Evolutionary conservation across 805 yeast species (phyloP), one percentile per base, ranked within the genome.

Genomic region (Tetrapisispora iriomotensis): DNA sequence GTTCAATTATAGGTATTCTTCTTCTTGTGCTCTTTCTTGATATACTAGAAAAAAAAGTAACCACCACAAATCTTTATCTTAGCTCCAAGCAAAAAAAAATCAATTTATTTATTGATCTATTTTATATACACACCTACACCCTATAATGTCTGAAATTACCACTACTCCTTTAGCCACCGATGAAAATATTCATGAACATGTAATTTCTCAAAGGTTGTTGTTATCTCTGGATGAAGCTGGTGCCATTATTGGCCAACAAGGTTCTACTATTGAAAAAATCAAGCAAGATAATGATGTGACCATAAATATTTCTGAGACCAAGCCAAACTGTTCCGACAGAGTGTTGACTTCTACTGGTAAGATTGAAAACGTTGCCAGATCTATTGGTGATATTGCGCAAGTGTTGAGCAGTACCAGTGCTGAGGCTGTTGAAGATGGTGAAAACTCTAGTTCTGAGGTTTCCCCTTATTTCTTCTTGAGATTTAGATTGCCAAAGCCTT

Each of bases 211-310:
- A 45, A 56, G 69, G 45, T 72, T 85, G 1, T 68, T 87, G 22
- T 82, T 87, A 15, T 77, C 92, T 2, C 74, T 87, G 40, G 82
- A 80, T 54, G 96, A 87, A 60, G 88, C 94, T 10, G 95, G 95
- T 14, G 82, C 86, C 45, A 75, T 87, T 45, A 87, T 87, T 50
- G 96, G 96, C 39, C 82, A 82, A 48, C 81, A 75, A 47, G 96
- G 96, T 34, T 68, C 71, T 36, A 80, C 80, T 40, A 86, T 87
- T 44, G 82, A 87, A 40, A 70, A 73, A 26, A 75, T 87, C 34
- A 71, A 95, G 47, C 85, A 75, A 36, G 73, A 73, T 42, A 82
- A 90, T 23, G 72, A 73, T 40, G 86, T 87, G 43, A 83, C 81
- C 56, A 94, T 94, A 4, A 95, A 94, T 14, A 85, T 87, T 34